Percentiles rank a stretch among this genome's conserved stretches.
Evolutionary conservation across 2,329 filamentous ascomycete genomes (phyloP).

Genomic region (Chrysoporthe cubensis): DNA sequence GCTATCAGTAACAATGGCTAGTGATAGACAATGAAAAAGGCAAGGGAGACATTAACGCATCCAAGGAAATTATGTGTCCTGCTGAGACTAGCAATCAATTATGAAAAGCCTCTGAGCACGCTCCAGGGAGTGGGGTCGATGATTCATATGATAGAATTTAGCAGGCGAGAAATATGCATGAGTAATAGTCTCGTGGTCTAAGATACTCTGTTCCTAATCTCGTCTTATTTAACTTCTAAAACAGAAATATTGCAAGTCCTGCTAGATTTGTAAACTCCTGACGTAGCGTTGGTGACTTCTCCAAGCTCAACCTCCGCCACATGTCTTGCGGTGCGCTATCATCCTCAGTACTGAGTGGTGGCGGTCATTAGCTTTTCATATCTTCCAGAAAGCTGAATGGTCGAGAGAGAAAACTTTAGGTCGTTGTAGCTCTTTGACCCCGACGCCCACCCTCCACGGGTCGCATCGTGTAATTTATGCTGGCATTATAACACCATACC

Average conservation of each 20-base stretch:
- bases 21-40: not conserved
- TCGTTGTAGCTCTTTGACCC: not conserved
- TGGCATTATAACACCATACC: not conserved
- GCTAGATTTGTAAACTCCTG: not conserved
- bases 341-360: not conserved
- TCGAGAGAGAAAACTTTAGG: not conserved
- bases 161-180: not conserved
- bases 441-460: not conserved
- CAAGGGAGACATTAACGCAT: not conserved
- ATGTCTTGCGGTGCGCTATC: not conserved
- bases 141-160: not conserved
- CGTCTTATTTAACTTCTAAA: not conserved
- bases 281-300: not conserved
- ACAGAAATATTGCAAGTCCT: not conserved
- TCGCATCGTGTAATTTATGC: not conserved
- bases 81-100: no score
- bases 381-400: not conserved
- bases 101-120: not conserved
- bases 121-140: not conserved
- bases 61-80: not conserved
- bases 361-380: not conserved
- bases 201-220: not conserved
- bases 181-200: not conserved
- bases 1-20: no score
- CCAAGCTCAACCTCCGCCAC: not conserved